Evolutionary conservation across 31 red algal genomes (phyloP).

Genomic region (Asparagopsis taxiformis): DNA sequence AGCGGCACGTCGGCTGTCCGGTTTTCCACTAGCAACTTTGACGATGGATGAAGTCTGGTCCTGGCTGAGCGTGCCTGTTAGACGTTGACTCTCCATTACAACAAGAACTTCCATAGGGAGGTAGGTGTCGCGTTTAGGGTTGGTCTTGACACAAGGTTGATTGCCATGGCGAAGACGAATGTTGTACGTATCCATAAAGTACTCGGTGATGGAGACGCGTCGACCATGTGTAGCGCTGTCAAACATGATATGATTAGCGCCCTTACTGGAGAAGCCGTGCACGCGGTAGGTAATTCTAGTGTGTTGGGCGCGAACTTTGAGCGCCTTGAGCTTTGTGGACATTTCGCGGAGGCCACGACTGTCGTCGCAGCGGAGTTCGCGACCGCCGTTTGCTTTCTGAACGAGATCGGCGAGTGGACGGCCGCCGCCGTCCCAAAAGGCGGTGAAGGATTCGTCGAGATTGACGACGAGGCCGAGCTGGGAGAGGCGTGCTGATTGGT

Average conservation of each 20-base stretch:
- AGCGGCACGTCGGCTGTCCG: slow-evolving; percentile 11
- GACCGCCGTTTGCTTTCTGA: slow-evolving; percentile 40
- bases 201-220: slow-evolving; percentile 27
- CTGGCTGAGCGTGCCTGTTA: slow-evolving; percentile 30
- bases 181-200: slow-evolving; percentile 33
- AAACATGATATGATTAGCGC: slow-evolving; percentile 54
- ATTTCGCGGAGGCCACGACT: slow-evolving; percentile 8
- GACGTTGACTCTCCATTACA: slow-evolving; percentile 49
- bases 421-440: slow-evolving; percentile 50
- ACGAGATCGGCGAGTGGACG: slow-evolving; percentile 15
- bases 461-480: slow-evolving; percentile 34
- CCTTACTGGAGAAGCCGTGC: slow-evolving; percentile 40
- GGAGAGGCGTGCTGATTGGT: slow-evolving; percentile 48
- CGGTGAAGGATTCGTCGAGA: slow-evolving; percentile 60
- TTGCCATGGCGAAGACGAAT: slow-evolving; percentile 11
- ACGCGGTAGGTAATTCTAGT: slow-evolving; percentile 49
- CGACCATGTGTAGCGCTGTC: slow-evolving; percentile 19
- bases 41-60: slow-evolving; percentile 45
- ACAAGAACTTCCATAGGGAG: slow-evolving; percentile 56
- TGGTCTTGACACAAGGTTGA: slow-evolving; percentile 49
- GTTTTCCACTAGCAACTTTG: slow-evolving; percentile 39
- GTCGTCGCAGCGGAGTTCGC: slow-evolving; percentile 12
- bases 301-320: slow-evolving; percentile 46
- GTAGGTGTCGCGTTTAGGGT: slow-evolving; percentile 55
- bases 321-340: slow-evolving; percentile 8